These are phyloP conservation scores for Wickerhamomyces sp. DNA, from an alignment of 1,139 yeast genomes.

Conservation along the genomic window DNA sequence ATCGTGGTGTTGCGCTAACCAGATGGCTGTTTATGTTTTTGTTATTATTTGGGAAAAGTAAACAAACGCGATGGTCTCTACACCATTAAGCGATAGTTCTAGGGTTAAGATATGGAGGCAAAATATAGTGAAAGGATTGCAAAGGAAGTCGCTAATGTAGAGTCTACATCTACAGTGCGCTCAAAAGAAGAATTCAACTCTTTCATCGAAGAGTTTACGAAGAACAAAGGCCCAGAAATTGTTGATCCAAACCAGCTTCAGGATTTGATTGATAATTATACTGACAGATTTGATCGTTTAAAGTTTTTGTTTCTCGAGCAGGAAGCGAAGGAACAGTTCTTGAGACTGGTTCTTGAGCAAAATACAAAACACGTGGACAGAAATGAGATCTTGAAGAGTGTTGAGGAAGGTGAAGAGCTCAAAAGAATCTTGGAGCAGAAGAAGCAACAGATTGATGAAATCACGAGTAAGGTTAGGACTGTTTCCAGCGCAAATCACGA, in stretches of 20 bases:
- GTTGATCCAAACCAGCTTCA: slow-evolving; percentile 17
- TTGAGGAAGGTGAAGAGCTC: slow-evolving; percentile 26
- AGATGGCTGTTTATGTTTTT: too few relatives aligned
- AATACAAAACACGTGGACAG: slow-evolving; percentile 29
- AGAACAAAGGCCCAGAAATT: background rate
- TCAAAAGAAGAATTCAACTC: slow-evolving; percentile 5
- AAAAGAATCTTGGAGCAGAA: slow-evolving; percentile 13
- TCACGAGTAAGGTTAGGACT: slow-evolving; percentile 1
- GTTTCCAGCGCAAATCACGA: background rate
- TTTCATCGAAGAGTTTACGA: slow-evolving; percentile 1
- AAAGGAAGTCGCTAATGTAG: background rate
- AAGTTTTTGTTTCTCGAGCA: slow-evolving; percentile 63
- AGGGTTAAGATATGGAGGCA: too few relatives aligned
- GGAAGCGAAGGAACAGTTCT: slow-evolving; percentile 60
- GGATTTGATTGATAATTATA: slow-evolving; percentile 12
- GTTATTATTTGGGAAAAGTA: too few relatives aligned
- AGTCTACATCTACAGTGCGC: too few relatives aligned
- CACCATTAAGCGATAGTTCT: too few relatives aligned
- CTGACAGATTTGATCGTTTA: slow-evolving; percentile 39
- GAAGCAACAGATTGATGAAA: slow-evolving; percentile 7
- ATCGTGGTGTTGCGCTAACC: too few relatives aligned
- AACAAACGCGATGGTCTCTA: too few relatives aligned
- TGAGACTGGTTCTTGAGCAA: slow-evolving; percentile 36
- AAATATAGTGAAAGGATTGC: too few relatives aligned
- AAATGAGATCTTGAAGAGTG: slow-evolving; percentile 26